A percentile compares a stretch with the other conserved stretches of the same genome.
These are phyloP conservation scores for Fusarium sp. DNA, from an alignment of 2,329 filamentous ascomycete species.

Conservation along the genomic window DNA sequence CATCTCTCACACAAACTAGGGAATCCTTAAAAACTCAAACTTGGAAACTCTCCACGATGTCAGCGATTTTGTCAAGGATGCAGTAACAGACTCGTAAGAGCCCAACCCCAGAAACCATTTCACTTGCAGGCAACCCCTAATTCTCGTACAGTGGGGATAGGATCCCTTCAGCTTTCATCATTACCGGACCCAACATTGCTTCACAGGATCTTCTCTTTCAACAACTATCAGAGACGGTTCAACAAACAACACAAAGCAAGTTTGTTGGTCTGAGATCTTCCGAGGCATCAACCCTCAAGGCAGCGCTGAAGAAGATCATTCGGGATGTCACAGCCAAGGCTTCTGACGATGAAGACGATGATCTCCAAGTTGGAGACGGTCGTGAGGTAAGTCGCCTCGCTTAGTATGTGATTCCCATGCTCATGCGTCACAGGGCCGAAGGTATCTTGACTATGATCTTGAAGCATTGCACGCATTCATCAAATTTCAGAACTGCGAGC, in stretches of 20 bases:
- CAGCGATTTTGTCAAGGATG: slow-evolving; percentile 62
- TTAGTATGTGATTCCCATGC: not conserved
- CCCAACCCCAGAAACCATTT: slow-evolving; percentile 3
- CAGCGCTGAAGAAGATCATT: slow-evolving; percentile 77
- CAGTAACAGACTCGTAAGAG: slow-evolving; percentile 49
- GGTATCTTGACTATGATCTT: slow-evolving; percentile 81
- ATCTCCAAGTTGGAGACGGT: slow-evolving; percentile 57
- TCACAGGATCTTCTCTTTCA: slow-evolving; percentile 79
- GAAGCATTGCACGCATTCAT: slow-evolving; percentile 74
- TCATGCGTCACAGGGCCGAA: slow-evolving; percentile 62
- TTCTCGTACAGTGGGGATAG: slow-evolving; percentile 53
- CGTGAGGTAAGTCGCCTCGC: slow-evolving; percentile 57
- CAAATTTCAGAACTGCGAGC: slow-evolving; percentile 62
- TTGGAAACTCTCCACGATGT: slow-evolving; percentile 69
- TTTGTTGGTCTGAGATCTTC: slow-evolving; percentile 76
- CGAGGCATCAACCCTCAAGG: slow-evolving; percentile 80
- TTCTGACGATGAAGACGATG: slow-evolving; percentile 67
- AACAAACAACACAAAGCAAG: slow-evolving; percentile 59
- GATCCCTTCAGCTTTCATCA: slow-evolving; percentile 76
- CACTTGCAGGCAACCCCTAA: slow-evolving; percentile 28
- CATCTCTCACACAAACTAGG: slow-evolving; percentile 50
- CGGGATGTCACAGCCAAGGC: slow-evolving; percentile 67
- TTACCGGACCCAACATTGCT: slow-evolving; percentile 82
- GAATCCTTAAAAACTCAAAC: slow-evolving; percentile 69
- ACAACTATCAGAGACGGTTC: slow-evolving; percentile 71